Evolutionary conservation across 208 protist species (phyloP), one percentile per base, ranked within the genome.

Genomic region (Crithidia expoeki): DNA sequence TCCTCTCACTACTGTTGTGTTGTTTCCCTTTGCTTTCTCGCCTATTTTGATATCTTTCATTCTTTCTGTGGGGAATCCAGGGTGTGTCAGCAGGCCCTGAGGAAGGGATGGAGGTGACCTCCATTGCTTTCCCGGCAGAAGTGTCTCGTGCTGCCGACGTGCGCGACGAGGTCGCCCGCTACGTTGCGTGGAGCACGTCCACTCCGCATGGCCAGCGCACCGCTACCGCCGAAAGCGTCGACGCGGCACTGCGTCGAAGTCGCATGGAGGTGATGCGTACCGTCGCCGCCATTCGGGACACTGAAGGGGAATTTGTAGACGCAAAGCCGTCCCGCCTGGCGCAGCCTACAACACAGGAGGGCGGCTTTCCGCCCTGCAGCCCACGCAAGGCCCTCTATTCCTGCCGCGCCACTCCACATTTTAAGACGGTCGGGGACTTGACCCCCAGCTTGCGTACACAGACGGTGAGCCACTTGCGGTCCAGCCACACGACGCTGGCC

Each of bases 261-360:
- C 59, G 69, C 21, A 61, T 62, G 61, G 69, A 75, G 42, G 38
- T 75, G 34, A 14, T 75, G 52, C 64, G 64, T 27, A 68, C 69
- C 25, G 61, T 68, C 11, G 69, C 69, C 5, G 32, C 61, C 10
- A 68, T 75, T 34, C 69, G 61, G n/a, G 69, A 59, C 5, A 68
- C 21, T 21, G 60, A 75, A 33, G 69, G 68, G 51, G 49, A 58
- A 32, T 63, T 75, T 28, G 25, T 27, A 11, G n/a, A 28, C 4
- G 42, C 40, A 19, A 38, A 27, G 60, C 42, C 46, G 30, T 27
- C 60, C 19, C 60, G 60, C 46, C 16, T 19, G 44, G 2, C 25
- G 46, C 17, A 4, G 42, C 17, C 46, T 10, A 0, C 32, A 32
- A 4, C 44, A 10, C 30, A 7, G 7, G 46, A 27, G 2, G 27